Percentiles rank a stretch among this genome's conserved stretches.
phyloP scores from a whole-genome alignment of 192 early-diverging fungal genomes.

The Funneliformis mosseae region DNA sequence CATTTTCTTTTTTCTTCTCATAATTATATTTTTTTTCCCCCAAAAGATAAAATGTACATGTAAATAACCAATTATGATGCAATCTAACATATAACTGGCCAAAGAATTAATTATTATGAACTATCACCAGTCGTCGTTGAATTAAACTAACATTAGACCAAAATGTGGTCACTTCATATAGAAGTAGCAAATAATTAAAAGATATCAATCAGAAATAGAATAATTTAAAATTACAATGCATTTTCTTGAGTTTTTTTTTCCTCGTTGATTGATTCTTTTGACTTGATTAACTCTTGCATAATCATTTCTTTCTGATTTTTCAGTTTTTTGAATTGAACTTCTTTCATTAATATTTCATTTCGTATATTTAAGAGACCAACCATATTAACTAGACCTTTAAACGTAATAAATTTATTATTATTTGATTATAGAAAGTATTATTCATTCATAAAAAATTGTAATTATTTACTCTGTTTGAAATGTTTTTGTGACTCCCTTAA shows the following conservation, averaged over 20 bases:
- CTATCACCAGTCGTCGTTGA: not conserved
- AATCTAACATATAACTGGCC: no score
- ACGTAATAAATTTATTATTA: not conserved
- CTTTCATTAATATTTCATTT: conserved; percentile 18
- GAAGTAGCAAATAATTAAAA: not conserved
- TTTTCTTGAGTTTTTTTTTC: not conserved
- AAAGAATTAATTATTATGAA: not conserved
- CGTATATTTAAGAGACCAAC: conserved; percentile 23
- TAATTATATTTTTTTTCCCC: not conserved
- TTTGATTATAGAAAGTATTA: not conserved
- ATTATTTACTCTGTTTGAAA: conserved; percentile 41
- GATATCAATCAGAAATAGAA: not conserved
- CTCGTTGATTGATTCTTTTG: not conserved
- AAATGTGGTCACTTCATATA: not conserved
- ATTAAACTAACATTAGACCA: not conserved
- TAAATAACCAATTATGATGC: not conserved
- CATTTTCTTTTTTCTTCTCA: not conserved
- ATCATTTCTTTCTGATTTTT: conserved; percentile 27
- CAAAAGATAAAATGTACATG: not conserved
- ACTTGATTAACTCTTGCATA: not conserved
- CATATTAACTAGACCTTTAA: conserved; percentile 3
- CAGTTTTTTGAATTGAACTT: conserved; percentile 1
- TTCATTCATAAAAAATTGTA: not conserved
- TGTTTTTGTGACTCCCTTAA: conserved; percentile 41
- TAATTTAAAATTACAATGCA: not conserved